Base-by-base conservation (phyloP, 2,329 filamentous ascomycete species). In the Fusarium scirpi region DNA sequence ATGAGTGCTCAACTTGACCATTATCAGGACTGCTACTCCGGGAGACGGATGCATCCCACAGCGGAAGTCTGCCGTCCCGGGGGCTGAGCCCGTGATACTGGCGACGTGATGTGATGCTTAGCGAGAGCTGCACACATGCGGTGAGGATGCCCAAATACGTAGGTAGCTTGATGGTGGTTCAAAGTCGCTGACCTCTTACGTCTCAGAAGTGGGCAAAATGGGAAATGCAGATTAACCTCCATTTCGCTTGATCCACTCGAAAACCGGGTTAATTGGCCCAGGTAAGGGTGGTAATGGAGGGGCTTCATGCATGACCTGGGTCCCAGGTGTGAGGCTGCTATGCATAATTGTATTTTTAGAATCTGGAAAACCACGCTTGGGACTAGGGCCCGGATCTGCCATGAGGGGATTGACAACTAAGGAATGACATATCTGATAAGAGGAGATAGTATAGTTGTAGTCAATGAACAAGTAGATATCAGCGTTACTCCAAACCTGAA, bases 261-360 rank as follows among this genome's bases (percentile, higher is more conserved):
- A 63, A 59, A 55, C 52, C 6, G 71, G 71, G 69, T 32, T 74
- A 73, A 74, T 74, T 74, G 69, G 71, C 49, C 51, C 45, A 40
- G 38, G 27, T 34, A 34, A 32, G n/a, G 32, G 49, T 53, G 49
- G 49, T 52, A 53, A 53, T 47, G 49, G 59, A 25, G 43, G 24
- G 44, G 62, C 29, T 25, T 61, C 22, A 52, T 74, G 72, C 71
- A 74, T 73, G 72, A 74, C 67, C 53, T 63, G 55, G 52, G 54
- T 29, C 43, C 45, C 43, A 30, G 40, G 58, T 69, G 55, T 71
- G 69, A 71, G 69, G 69, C 60, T 71, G 57, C 68, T 65, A 71
- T 71, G 69, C 69, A 71, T 71, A 69, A 71, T 71, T 71, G 53
- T 71, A 71, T 71, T 71, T 71, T 71, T 71, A 71, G 69, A 71